These are phyloP conservation scores for Mortierella sp. DNA, from an alignment of 371 early-diverging fungal species.

Conservation along the genomic window DNA sequence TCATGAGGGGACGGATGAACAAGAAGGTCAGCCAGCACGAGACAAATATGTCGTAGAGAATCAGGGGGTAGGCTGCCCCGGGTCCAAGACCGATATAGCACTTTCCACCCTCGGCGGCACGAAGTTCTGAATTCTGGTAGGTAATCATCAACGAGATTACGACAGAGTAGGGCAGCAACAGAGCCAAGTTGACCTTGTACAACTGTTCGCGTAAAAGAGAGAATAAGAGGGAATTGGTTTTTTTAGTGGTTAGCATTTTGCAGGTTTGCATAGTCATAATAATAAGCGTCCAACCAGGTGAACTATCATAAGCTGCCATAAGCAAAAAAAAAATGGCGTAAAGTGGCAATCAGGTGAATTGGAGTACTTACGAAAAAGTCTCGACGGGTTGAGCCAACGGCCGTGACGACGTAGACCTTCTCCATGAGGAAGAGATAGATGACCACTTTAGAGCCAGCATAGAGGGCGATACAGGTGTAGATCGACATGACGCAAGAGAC, in stretches of 20 bases:
- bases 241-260: not conserved
- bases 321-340: not conserved
- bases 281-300: too few relatives aligned
- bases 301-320: conserved; percentile 5
- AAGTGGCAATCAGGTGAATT: conserved; percentile 1
- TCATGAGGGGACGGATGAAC: conserved; percentile 61
- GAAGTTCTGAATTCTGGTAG: conserved; percentile 46
- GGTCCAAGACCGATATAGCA: conserved; percentile 62
- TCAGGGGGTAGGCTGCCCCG: conserved; percentile 56
- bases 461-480: conserved; percentile 60
- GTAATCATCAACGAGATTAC: conserved; percentile 61
- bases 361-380: conserved; percentile 20
- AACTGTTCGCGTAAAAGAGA: conserved; percentile 13
- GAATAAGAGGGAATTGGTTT: not conserved
- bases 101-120: conserved; percentile 34
- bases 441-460: conserved; percentile 61
- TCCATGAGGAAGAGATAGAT: conserved; percentile 71
- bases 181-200: conserved; percentile 60
- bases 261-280: not conserved
- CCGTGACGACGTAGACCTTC: conserved; percentile 63
- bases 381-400: conserved; percentile 45
- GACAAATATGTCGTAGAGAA: conserved; percentile 64
- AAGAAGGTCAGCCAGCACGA: conserved; percentile 56
- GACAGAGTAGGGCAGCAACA: conserved; percentile 61
- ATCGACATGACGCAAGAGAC: conserved; percentile 65